These are phyloP conservation scores for Phalaenopsis hybrid DNA, from an alignment of 116 monocot genomes.

Conservation along the genomic window DNA sequence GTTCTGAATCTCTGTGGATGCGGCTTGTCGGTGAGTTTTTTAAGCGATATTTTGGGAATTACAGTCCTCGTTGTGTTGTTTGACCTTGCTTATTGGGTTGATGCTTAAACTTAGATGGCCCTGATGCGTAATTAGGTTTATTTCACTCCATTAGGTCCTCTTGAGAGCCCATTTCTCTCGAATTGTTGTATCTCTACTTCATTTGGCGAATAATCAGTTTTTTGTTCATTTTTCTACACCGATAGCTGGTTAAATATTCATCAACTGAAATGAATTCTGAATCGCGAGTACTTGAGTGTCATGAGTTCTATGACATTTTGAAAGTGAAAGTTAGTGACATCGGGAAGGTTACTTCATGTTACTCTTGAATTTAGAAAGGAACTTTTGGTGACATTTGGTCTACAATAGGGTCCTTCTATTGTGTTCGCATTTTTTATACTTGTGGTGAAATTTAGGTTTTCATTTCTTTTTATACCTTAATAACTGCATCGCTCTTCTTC, in stretches of 20 bases:
- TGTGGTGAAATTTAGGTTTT: neutral
- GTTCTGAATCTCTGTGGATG: slow-evolving; percentile 58
- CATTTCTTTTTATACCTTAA: neutral
- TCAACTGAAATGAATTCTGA: neutral
- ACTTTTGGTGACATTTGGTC: neutral
- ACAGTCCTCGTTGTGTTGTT: neutral
- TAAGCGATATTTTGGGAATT: neutral
- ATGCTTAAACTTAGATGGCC: neutral
- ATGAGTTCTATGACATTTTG: neutral
- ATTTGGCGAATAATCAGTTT: neutral
- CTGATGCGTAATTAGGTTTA: neutral
- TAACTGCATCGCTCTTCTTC: neutral
- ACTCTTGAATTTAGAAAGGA: neutral
- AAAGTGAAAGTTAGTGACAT: neutral
- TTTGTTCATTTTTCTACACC: neutral
- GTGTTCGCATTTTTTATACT: neutral
- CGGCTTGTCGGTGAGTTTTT: slow-evolving; percentile 62
- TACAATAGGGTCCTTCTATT: neutral
- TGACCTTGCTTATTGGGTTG: neutral
- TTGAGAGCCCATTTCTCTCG: neutral
- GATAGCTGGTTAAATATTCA: neutral
- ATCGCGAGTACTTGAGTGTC: neutral
- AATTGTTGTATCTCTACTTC: neutral
- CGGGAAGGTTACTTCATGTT: neutral
- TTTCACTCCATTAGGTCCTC: neutral